phyloP scores from a whole-genome alignment of 2,329 filamentous ascomycete genomes.

The Chaetomiaceae sp. region DNA sequence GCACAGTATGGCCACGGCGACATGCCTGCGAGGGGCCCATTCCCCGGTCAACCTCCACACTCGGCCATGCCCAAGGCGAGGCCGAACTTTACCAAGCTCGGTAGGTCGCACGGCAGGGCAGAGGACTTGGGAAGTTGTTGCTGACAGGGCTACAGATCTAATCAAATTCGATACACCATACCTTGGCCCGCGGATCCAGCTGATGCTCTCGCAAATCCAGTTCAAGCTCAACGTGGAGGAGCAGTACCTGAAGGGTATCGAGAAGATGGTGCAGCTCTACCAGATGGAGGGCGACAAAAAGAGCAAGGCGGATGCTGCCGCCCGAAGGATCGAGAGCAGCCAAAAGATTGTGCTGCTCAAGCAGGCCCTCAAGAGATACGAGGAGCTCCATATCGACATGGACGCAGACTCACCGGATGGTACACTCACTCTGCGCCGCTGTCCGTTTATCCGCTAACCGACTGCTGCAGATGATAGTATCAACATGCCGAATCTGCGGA shows the following conservation, averaged over 20 bases:
- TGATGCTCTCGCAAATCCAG: slow-evolving; percentile 97
- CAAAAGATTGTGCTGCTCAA: slow-evolving; percentile 96
- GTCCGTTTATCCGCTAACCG: slow-evolving; percentile 5
- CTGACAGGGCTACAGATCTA: slow-evolving; percentile 57
- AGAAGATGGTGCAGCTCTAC: slow-evolving; percentile 98
- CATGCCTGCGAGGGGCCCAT: slow-evolving; percentile 76
- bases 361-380: slow-evolving; percentile 93
- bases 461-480: slow-evolving; percentile 77
- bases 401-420: slow-evolving; percentile 78
- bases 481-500: slow-evolving; percentile 89
- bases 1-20: slow-evolving; percentile 60
- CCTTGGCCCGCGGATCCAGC: slow-evolving; percentile 93
- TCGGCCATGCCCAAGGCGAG: slow-evolving; percentile 66
- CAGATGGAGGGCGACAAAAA: slow-evolving; percentile 96
- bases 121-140: not conserved
- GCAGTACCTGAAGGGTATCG: slow-evolving; percentile 96
- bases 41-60: slow-evolving; percentile 65
- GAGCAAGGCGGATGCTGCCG: slow-evolving; percentile 89
- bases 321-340: slow-evolving; percentile 85
- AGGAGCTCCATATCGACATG: slow-evolving; percentile 93
- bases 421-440: slow-evolving; percentile 40
- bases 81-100: slow-evolving; percentile 93
- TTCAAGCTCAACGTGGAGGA: slow-evolving; percentile 99
- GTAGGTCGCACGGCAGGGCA: slow-evolving; percentile 48
- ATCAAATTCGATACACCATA: slow-evolving; percentile 98